Percentiles rank a stretch among this genome's conserved stretches.
phyloP scores from a whole-genome alignment of 1,284 basidiomycete species.

The Thelephora terrestris region DNA sequence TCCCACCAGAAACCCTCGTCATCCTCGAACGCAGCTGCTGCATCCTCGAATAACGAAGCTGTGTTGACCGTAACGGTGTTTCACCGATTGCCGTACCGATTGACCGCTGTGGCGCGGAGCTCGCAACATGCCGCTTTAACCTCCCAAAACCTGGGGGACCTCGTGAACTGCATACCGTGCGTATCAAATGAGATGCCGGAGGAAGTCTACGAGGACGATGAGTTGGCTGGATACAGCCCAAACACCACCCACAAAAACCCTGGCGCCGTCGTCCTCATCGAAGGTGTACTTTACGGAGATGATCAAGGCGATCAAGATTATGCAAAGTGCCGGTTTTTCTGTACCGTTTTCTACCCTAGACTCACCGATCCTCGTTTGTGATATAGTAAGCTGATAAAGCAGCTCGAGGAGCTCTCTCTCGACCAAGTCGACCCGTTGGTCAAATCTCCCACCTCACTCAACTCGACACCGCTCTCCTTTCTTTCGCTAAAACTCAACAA shows the following conservation, averaged over 20 bases:
- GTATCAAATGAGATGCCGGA: slow-evolving; percentile 42
- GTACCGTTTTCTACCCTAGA: not conserved
- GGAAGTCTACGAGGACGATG: slow-evolving; percentile 28
- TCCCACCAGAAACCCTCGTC: not conserved
- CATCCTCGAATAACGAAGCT: slow-evolving; percentile 25
- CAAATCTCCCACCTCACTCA: slow-evolving; percentile 24
- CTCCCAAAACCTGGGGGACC: slow-evolving; percentile 61
- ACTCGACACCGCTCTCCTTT: slow-evolving; percentile 38
- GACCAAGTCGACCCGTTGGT: not conserved
- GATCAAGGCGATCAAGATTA: slow-evolving; percentile 39
- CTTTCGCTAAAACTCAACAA: slow-evolving; percentile 53
- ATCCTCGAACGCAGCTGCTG: slow-evolving; percentile 11
- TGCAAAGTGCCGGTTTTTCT: slow-evolving; percentile 33
- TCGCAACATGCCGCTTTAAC: slow-evolving; percentile 61
- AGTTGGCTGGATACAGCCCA: slow-evolving; percentile 26
- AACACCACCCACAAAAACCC: slow-evolving; percentile 11
- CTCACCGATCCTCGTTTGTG: not conserved
- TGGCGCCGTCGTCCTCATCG: slow-evolving; percentile 48
- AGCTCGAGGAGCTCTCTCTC: slow-evolving; percentile 24
- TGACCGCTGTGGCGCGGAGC: slow-evolving; percentile 44
- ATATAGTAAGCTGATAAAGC: slow-evolving; percentile 42
- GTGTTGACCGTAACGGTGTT: slow-evolving; percentile 51
- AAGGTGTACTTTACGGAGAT: slow-evolving; percentile 48
- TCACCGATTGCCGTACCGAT: slow-evolving; percentile 50
- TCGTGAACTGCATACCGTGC: slow-evolving; percentile 55